Conservation (phyloP, 345 rosid genomes). For the Sonneratia alba region DNA sequence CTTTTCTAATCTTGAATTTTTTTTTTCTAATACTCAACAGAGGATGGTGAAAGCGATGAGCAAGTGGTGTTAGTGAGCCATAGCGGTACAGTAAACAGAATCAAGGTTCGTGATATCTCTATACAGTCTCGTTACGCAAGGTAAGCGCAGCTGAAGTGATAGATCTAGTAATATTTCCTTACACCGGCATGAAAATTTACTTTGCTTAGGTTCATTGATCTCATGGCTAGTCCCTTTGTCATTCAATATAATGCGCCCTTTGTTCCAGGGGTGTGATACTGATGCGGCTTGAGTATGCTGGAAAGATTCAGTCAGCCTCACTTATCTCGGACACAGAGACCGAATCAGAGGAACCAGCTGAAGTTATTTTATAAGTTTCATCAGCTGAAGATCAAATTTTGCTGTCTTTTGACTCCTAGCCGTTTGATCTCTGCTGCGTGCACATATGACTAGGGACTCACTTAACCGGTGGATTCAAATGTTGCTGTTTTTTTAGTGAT, state of each 20-base stretch:
- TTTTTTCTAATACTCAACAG: constrained; percentile 22
- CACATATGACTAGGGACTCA: neutral
- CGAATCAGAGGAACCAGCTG: constrained; percentile 25
- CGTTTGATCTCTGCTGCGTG: neutral
- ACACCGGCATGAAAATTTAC: too few relatives aligned
- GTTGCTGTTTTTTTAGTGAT: too few relatives aligned
- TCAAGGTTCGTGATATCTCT: constrained; percentile 86
- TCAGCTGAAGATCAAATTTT: neutral
- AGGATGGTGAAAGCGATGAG: constrained; percentile 88
- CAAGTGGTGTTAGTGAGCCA: constrained; percentile 94
- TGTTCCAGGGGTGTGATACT: constrained; percentile 74
- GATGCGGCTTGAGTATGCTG: constrained; percentile 82
- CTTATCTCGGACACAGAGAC: constrained; percentile 58
- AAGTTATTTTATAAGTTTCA: neutral
- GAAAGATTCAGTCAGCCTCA: constrained; percentile 89
- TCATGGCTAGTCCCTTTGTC: neutral
- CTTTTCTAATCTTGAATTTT: neutral
- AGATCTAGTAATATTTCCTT: neutral
- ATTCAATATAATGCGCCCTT: neutral
- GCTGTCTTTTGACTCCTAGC: neutral
- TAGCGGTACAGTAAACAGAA: constrained; percentile 78
- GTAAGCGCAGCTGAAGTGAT: constrained; percentile 21
- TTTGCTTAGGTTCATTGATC: neutral
- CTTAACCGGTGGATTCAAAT: too few relatives aligned
- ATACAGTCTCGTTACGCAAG: constrained; percentile 83